Percentiles rank a stretch among this genome's conserved stretches.
These are phyloP conservation scores for Parasitella parasitica DNA, from an alignment of 371 early-diverging fungal genomes.

Conservation along the genomic window DNA sequence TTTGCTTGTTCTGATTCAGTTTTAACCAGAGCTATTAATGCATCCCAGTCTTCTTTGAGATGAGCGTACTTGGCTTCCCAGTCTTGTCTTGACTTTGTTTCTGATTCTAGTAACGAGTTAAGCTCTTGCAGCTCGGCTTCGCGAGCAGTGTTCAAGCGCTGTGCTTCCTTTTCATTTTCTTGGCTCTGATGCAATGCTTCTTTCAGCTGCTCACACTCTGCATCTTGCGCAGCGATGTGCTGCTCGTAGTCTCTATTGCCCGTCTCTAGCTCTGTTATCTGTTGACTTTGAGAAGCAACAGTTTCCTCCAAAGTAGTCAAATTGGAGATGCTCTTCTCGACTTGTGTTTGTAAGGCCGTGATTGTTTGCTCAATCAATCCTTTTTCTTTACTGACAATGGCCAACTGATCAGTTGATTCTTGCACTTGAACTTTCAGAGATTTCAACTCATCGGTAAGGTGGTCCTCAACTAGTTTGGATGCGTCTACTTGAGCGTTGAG, in stretches of 20 bases:
- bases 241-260: neutral
- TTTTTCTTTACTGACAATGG: constrained; percentile 1
- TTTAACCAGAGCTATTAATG: constrained; percentile 19
- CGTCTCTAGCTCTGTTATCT: neutral
- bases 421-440: neutral
- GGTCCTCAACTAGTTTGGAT: constrained; percentile 2
- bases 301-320: neutral
- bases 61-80: constrained; percentile 18
- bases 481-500: constrained; percentile 6
- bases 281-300: neutral
- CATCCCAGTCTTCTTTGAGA: constrained; percentile 28
- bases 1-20: constrained; percentile 31
- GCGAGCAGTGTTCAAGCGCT: neutral
- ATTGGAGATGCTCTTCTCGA: neutral
- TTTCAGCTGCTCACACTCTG: constrained; percentile 11
- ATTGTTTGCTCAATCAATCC: neutral
- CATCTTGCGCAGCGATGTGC: neutral
- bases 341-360: neutral
- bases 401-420: neutral
- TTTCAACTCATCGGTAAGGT: neutral
- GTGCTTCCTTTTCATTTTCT: constrained; percentile 5
- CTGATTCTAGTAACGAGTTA: neutral
- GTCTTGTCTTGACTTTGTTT: constrained; percentile 6
- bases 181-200: neutral
- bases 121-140: constrained; percentile 5